Conservation (phyloP, 257 asterid genomes). For the Anisodus acutangulus region DNA sequence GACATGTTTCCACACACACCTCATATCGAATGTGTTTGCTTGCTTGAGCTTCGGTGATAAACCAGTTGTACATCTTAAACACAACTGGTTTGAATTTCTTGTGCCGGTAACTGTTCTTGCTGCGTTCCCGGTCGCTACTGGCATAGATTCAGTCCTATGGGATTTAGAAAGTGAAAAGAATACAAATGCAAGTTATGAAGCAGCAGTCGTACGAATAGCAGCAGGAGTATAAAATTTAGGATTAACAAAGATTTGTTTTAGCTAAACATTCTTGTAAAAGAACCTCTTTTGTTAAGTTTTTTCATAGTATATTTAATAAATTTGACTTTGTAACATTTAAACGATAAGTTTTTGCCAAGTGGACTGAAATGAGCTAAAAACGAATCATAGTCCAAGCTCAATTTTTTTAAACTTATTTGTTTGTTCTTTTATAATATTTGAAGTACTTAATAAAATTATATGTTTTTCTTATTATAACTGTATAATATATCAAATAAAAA, state of each 20-base stretch:
- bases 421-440: no score
- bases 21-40: slow-evolving; percentile 95
- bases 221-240: not conserved
- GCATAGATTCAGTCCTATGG: slow-evolving; percentile 33
- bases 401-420: no score
- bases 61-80: not conserved
- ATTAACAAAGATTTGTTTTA: not conserved
- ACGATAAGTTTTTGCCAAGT: no score
- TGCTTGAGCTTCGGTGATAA: slow-evolving; percentile 65
- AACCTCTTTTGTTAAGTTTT: not conserved
- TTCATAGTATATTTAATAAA: not conserved
- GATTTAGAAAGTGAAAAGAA: not conserved
- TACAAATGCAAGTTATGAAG: not conserved
- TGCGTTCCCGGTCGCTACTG: not conserved
- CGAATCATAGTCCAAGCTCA: no score
- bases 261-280: not conserved
- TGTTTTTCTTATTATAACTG: no score
- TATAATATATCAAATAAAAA: no score
- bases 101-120: not conserved
- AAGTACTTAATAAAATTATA: no score
- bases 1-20: slow-evolving; percentile 99
- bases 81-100: not conserved
- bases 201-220: not conserved
- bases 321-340: not conserved
- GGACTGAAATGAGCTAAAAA: no score